These are phyloP conservation scores for Linaria vulgaris DNA, from an alignment of 257 asterid genomes.

Conservation along the genomic window DNA sequence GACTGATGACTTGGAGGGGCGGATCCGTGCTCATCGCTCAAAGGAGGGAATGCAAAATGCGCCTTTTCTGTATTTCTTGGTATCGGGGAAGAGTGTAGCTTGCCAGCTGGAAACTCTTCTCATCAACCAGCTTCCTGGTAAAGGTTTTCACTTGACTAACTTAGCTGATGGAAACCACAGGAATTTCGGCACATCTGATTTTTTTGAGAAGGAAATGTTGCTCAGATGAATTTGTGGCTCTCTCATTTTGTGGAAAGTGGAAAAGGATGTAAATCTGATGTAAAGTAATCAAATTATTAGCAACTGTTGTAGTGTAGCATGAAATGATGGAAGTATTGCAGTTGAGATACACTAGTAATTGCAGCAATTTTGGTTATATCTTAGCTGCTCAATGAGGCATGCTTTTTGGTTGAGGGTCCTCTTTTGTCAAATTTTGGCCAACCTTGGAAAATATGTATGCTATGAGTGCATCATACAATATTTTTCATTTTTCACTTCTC, in stretches of 20 bases:
- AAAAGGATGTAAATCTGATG: conserved; percentile 18
- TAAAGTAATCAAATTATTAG: conserved; percentile 8
- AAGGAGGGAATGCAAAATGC: conserved; percentile 78
- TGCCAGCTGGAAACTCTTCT: conserved; percentile 93
- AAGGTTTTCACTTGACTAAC: conserved; percentile 68
- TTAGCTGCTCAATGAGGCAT: conserved; percentile 38
- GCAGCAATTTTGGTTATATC: conserved; percentile 48
- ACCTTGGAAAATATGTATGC: too few relatives aligned
- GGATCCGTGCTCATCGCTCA: conserved; percentile 69
- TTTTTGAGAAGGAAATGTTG: conserved; percentile 44
- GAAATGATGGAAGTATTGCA: conserved; percentile 11
- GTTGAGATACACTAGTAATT: conserved; percentile 24
- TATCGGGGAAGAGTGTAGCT: conserved; percentile 84
- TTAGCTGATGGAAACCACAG: conserved; percentile 86
- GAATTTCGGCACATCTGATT: conserved; percentile 66
- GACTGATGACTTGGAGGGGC: conserved; percentile 94
- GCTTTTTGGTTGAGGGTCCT: background rate
- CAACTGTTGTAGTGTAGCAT: conserved; percentile 2
- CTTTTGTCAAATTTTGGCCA: too few relatives aligned
- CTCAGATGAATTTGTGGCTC: conserved; percentile 34
- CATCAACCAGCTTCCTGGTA: conserved; percentile 73
- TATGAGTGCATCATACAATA: too few relatives aligned
- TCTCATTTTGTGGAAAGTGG: background rate
- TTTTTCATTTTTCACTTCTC: too few relatives aligned
- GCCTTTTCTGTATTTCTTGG: conserved; percentile 65